Base-by-base conservation (phyloP, 1,139 yeast species). In the Yamadazyma spencermartinsiae region DNA sequence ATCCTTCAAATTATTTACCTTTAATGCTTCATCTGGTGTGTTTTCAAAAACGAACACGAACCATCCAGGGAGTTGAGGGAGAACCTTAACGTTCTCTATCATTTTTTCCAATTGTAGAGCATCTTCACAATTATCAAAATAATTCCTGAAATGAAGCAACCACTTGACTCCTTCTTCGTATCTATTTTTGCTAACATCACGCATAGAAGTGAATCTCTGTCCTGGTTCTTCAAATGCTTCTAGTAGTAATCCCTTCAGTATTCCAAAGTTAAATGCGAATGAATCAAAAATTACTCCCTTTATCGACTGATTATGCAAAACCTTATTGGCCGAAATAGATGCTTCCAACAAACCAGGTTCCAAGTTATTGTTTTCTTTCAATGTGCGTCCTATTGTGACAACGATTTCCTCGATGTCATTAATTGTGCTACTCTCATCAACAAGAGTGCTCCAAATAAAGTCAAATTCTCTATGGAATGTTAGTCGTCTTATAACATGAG, bases 321-420 rank as follows among this genome's bases (percentile, higher is more conserved):
- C 11, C 1, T 24, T 23, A 12, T 38, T 36, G 1, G 42, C 40
- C 1, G 35, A 39, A 3, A 44, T 9, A 4, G 42, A 33, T 12
- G 46, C 36, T 23, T 50, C 53, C 43, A 56, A 49, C 2, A 60
- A 40, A 0, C 72, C 72, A 33, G 61, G 50, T 4, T 42, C 35
- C 10, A 43, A n/a, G 36, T 59, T 52, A 28, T 56, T 50, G 29
- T 45, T 46, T 7, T 45, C 48, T 18, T 42, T 40, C 16, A 63
- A 48, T 8, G 50, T 50, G 3, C 41, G 36, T 12, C 55, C 44
- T 5, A 65, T 49, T 14, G 54, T 38, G 13, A 63, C 72, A 20
- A 68, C 49, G 25, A 60, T 53, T 4, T 65, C 73, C 42, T 70
- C 75, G 14, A 70, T 46, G 39, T 69, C 76, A 12, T 55, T 54